A percentile compares a stretch with the other conserved stretches of the same genome.
These are phyloP conservation scores for Sordariomycetes sp. DNA, from an alignment of 2,329 filamentous ascomycete genomes.

Conservation along the genomic window DNA sequence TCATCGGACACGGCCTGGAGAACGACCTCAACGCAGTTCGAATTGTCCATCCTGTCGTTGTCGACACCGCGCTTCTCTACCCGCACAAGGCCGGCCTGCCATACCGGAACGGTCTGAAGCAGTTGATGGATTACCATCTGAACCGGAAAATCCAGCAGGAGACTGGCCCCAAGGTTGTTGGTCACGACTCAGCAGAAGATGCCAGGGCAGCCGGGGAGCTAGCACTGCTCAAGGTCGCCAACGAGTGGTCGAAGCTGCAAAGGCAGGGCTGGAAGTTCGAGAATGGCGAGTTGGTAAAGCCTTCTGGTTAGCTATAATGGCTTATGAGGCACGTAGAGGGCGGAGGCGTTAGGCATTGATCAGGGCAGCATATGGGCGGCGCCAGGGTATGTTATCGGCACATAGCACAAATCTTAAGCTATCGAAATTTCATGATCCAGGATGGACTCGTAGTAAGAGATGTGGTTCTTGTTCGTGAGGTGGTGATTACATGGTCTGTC, in stretches of 20 bases:
- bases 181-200: conserved; percentile 91
- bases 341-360: too few species aligned
- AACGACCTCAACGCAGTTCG: conserved; percentile 86
- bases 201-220: conserved; percentile 82
- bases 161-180: conserved; percentile 36
- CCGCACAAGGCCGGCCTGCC: conserved; percentile 73
- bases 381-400: too few species aligned
- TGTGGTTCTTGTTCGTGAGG: background rate
- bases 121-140: conserved; percentile 61
- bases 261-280: conserved; percentile 57
- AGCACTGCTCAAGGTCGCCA: conserved; percentile 60
- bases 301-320: conserved; percentile 10
- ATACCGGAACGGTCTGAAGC: conserved; percentile 66
- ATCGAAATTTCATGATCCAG: too few species aligned
- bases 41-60: conserved; percentile 73
- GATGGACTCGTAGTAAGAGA: background rate
- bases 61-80: conserved; percentile 80
- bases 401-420: background rate
- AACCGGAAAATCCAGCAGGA: conserved; percentile 72
- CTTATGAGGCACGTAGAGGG: background rate
- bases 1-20: conserved; percentile 90
- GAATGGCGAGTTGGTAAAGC: conserved; percentile 35
- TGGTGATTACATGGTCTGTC: background rate
- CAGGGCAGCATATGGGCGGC: too few species aligned
- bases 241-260: conserved; percentile 61